phyloP scores from a whole-genome alignment of 805 yeast species.

The Monosporozyma solicola region DNA sequence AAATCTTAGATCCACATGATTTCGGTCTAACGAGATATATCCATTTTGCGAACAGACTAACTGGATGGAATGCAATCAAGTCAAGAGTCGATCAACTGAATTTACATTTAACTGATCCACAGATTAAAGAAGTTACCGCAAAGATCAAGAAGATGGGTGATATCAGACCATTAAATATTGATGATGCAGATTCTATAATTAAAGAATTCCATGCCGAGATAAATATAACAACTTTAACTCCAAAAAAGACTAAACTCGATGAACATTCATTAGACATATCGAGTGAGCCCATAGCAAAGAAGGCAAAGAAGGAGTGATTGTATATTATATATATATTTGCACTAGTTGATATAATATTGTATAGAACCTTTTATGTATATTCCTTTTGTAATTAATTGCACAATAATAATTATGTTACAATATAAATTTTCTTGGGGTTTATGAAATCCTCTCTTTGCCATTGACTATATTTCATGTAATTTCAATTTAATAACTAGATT shows the following conservation, averaged over 20 bases:
- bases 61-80: slow-evolving; percentile 99
- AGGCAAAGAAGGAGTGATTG: slow-evolving; percentile 2
- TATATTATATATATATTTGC: background rate
- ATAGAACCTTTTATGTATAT: background rate
- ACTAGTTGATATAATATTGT: background rate
- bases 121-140: slow-evolving; percentile 87
- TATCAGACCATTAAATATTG: slow-evolving; percentile 86
- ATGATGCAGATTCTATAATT: slow-evolving; percentile 94
- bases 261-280: slow-evolving; percentile 7
- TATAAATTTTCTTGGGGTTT: no score
- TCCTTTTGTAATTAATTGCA: background rate
- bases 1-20: slow-evolving; percentile 88
- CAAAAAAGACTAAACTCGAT: slow-evolving; percentile 3
- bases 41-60: slow-evolving; percentile 93
- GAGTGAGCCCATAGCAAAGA: slow-evolving; percentile 13
- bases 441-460: no score
- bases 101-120: slow-evolving; percentile 81
- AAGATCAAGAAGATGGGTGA: slow-evolving; percentile 94
- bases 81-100: slow-evolving; percentile 96
- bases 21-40: slow-evolving; percentile 94
- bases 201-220: slow-evolving; percentile 78
- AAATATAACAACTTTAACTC: slow-evolving; percentile 10
- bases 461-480: no score
- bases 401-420: no score
- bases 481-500: no score